These are phyloP conservation scores for Rhododendron ovatum DNA, from an alignment of 148 eudicot species.

Conservation along the genomic window DNA sequence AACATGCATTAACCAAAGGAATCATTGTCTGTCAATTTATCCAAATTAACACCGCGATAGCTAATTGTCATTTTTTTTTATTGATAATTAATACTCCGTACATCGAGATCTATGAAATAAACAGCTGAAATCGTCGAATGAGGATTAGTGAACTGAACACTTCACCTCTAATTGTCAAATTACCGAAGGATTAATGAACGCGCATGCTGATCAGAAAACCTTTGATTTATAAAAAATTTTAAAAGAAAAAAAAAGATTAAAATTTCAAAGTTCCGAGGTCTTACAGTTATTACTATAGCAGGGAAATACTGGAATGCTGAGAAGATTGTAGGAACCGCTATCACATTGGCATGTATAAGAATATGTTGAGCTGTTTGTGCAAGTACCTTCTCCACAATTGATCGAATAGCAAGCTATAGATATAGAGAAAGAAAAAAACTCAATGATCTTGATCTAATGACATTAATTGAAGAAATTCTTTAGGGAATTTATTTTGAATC, in stretches of 20 bases:
- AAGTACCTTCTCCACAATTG: conserved; percentile 73
- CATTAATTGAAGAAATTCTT: no score
- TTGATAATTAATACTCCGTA: no score
- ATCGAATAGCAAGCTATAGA: conserved; percentile 61
- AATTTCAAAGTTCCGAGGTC: conserved; percentile 8
- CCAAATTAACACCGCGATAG: no score
- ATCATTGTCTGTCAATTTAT: no score
- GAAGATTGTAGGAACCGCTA: conserved; percentile 47
- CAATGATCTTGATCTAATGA: background rate
- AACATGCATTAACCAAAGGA: background rate
- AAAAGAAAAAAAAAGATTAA: background rate
- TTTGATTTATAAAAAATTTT: no score
- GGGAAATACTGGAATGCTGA: conserved; percentile 51
- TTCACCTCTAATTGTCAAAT: no score
- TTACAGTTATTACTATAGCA: conserved; percentile 69
- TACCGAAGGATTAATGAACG: background rate
- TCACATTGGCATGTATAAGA: conserved; percentile 54
- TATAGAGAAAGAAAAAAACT: background rate
- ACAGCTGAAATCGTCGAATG: no score
- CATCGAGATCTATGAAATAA: no score
- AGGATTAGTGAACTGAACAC: no score
- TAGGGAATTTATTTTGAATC: no score
- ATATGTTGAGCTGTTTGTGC: conserved; percentile 36
- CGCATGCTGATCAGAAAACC: background rate
- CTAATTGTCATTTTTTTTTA: no score